These are phyloP conservation scores for Atractiella rhizophila DNA, from an alignment of 768 basidiomycete species.

Conservation along the genomic window DNA sequence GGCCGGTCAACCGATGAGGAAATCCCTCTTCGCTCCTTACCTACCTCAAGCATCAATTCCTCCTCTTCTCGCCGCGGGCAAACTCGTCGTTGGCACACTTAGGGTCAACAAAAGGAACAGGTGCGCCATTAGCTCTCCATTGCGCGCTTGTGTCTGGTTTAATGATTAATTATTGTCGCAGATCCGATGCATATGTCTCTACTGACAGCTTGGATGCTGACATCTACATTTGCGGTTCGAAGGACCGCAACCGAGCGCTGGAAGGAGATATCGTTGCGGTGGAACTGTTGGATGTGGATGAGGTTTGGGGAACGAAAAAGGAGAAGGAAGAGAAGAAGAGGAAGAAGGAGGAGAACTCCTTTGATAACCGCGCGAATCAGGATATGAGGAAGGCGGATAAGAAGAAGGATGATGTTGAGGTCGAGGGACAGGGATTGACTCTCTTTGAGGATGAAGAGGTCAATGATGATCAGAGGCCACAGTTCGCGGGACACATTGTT, in stretches of 20 bases:
- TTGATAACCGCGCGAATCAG: slow-evolving; percentile 42
- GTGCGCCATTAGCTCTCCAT: too few relatives aligned
- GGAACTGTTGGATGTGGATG: slow-evolving; percentile 88
- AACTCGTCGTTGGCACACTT: slow-evolving; percentile 85
- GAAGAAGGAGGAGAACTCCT: slow-evolving; percentile 98
- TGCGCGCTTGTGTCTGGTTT: not conserved
- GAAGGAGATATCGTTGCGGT: slow-evolving; percentile 98
- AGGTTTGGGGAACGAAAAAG: slow-evolving; percentile 86
- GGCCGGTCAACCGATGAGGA: slow-evolving; percentile 72
- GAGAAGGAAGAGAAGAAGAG: slow-evolving; percentile 99
- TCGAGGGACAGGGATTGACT: slow-evolving; percentile 91
- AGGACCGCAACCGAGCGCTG: slow-evolving; percentile 89
- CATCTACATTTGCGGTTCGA: slow-evolving; percentile 90
- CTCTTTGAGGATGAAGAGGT: slow-evolving; percentile 84
- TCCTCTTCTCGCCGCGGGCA: slow-evolving; percentile 83
- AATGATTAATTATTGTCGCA: slow-evolving; percentile 74
- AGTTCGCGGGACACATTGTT: slow-evolving; percentile 95
- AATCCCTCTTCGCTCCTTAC: slow-evolving; percentile 94
- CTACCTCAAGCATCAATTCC: slow-evolving; percentile 86
- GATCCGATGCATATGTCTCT: slow-evolving; percentile 93
- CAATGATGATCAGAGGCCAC: slow-evolving; percentile 90
- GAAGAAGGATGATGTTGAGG: slow-evolving; percentile 99
- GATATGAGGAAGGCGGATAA: slow-evolving; percentile 65
- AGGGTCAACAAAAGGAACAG: slow-evolving; percentile 28
- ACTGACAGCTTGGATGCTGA: slow-evolving; percentile 96